Conservation (phyloP, 2,329 filamentous ascomycete species). For the Thielaviopsis ethacetica region DNA sequence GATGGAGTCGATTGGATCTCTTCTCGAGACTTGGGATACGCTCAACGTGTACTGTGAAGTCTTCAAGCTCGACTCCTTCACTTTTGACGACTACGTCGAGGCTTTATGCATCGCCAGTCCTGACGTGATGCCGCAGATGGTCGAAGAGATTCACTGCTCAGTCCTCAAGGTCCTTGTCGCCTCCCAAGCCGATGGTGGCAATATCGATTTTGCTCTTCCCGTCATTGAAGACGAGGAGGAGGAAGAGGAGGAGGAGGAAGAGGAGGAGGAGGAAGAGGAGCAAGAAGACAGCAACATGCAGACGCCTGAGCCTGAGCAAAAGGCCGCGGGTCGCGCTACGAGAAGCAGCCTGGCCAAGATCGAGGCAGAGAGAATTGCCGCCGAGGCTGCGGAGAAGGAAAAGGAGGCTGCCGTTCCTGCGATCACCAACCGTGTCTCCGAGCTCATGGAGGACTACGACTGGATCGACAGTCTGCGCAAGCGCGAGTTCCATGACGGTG, state of each 20-base stretch:
- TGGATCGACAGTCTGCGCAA: constrained; percentile 77
- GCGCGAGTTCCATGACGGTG: constrained; percentile 72
- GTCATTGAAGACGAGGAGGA: constrained; percentile 57
- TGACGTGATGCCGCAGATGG: constrained; percentile 62
- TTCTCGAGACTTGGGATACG: constrained; percentile 90
- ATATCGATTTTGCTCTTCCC: constrained; percentile 62
- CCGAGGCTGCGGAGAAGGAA: constrained; percentile 39
- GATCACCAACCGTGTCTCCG: constrained; percentile 51
- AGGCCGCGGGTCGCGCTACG: constrained; percentile 54
- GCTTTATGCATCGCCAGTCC: constrained; percentile 64
- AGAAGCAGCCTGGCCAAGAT: constrained; percentile 72
- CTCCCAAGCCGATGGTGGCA: constrained; percentile 57
- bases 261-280: constrained; percentile 36
- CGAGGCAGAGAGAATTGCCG: constrained; percentile 53
- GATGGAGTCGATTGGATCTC: constrained; percentile 69
- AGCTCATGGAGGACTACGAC: constrained; percentile 56
- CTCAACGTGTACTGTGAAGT: constrained; percentile 97
- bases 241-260: constrained; percentile 44
- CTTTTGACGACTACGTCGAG: constrained; percentile 89
- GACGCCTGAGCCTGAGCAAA: constrained; percentile 55
- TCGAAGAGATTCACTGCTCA: constrained; percentile 83
- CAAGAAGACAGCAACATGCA: constrained; percentile 36
- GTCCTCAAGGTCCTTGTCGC: constrained; percentile 76
- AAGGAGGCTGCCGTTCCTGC: constrained; percentile 29
- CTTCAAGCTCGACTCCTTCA: constrained; percentile 89